Evolutionary conservation across 2,329 filamentous ascomycete species (phyloP), one percentile per base, ranked within the genome.

Genomic region (Hypoxylon sp.): DNA sequence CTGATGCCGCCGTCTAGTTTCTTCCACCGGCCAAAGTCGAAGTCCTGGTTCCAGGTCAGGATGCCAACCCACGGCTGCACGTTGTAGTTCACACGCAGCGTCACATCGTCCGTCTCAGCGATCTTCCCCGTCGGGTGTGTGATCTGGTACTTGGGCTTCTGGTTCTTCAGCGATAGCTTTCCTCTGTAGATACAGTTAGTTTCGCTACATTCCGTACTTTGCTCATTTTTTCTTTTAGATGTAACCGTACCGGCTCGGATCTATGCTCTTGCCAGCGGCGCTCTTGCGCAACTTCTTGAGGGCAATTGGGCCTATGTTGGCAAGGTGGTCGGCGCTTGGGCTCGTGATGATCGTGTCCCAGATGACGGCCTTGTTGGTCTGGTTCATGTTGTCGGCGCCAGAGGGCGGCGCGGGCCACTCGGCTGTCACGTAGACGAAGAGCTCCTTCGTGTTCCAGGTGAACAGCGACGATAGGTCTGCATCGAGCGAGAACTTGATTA

Each of bases 361-460:
- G 82, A 99, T 95, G 69, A 98, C 91, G 74, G 93, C 92, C 81
- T 94, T 87, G 81, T 91, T 91, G 69, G 82, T 77, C 63, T 80
- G 75, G 75, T 79, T 75, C 52, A 41, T 83, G 62, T 74, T 78
- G 72, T 81, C 82, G 63, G 73, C 71, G 56, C 70, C 72, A 69
- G 50, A 14, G 28, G 75, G 38, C 74, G 73, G 28, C 46, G 76
- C 74, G 25, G 85, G 83, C 89, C 89, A 91, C 74, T 90, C 90
- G 60, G 95, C 95, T 60, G 93, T 95, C 65, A 99, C 90, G 83
- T 97, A 99, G 79, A 98, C 90, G 82, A 98, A 99, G 76, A 99
- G 84, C 82, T 98, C 93, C 81, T 99, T 99, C 19, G 97, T 99
- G 86, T 99, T 99, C 96, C 95, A 99, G 77, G 93, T 97, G 87